Base-by-base conservation (phyloP, 805 yeast genomes). In the Candida nitratophila region DNA sequence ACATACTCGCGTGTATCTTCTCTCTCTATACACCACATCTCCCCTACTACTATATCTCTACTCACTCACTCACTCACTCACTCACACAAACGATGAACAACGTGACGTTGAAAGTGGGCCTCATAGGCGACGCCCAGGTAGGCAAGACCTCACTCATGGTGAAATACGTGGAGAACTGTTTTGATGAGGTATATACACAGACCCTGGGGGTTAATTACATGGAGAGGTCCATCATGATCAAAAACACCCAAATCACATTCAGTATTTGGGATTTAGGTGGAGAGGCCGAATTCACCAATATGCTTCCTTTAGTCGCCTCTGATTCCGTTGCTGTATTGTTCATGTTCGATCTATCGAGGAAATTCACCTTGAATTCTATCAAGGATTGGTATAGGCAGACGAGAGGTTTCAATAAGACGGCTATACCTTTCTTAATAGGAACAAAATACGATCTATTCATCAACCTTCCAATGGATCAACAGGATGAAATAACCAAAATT, bases 101-200 rank as follows among this genome's bases (percentile, higher is more conserved):
- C 46, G 85, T 82, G 26, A 79, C 86, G 1, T 66, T 91, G 40
- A 93, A 91, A 56, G 89, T 91, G 17, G 98, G 97, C 3, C 76
- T 91, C 39, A 79, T 91, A 41, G 99, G 99, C 6, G 98, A 91
- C 63, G 95, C 96, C 2, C 95, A 88, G 57, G 89, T 90, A 6
- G 99, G 99, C 5, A 91, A 91, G 59, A 91, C 99, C 0, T 87
- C 97, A 6, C 66, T 91, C 46, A 90, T 91, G 98, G 96, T 90
- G 21, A 89, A 91, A 59, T 91, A 90, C 60, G 96, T 91, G n/a
- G 96, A 91, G 58, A 95, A 95, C 44, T 79, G 86, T 30, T 91
- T 86, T 61, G 95, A 89, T 59, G 93, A 87, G 56, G 88, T 83
- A 48, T 91, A 91, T 59, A 87, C 90, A 41, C 96, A 89, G 63